Conservation (phyloP, 164 flowering plant species). For the Akebia trifoliata region DNA sequence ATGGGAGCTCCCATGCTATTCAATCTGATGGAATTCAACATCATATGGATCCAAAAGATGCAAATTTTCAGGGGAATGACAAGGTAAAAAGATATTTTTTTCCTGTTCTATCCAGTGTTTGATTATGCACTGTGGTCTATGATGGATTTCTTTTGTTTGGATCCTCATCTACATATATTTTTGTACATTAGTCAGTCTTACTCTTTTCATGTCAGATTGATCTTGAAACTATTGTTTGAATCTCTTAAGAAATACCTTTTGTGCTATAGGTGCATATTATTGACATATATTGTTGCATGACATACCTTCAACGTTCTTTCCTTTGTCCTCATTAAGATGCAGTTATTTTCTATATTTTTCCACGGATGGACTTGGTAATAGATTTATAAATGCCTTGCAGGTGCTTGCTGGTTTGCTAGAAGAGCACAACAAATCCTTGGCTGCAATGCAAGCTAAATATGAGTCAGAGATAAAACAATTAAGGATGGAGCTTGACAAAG, state of each 20-base stretch:
- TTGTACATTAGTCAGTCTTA: neutral
- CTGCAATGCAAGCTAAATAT: conserved; percentile 42
- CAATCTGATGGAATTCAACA: conserved; percentile 19
- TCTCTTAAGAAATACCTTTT: no score
- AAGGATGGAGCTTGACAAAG: conserved; percentile 53
- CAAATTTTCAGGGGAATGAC: conserved; percentile 20
- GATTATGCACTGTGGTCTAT: neutral
- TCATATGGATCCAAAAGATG: conserved; percentile 14
- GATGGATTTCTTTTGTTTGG: neutral
- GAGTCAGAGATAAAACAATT: conserved; percentile 53
- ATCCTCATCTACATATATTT: neutral
- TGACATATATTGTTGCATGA: conserved; percentile 11
- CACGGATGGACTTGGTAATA: conserved; percentile 32
- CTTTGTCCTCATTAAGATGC: neutral
- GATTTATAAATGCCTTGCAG: conserved; percentile 51
- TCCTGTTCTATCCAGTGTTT: neutral
- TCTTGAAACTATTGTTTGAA: neutral
- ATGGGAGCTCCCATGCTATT: conserved; percentile 36
- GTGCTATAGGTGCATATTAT: no score
- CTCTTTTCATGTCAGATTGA: neutral
- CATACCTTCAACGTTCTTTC: neutral
- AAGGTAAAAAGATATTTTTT: conserved; percentile 37
- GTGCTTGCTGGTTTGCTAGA: conserved; percentile 69
- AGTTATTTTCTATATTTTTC: conserved; percentile 2
- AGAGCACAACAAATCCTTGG: conserved; percentile 52